A percentile compares a stretch with the other conserved stretches of the same genome.
These are phyloP conservation scores for Deakozyma indianensis DNA, from an alignment of 805 yeast species.

Conservation along the genomic window DNA sequence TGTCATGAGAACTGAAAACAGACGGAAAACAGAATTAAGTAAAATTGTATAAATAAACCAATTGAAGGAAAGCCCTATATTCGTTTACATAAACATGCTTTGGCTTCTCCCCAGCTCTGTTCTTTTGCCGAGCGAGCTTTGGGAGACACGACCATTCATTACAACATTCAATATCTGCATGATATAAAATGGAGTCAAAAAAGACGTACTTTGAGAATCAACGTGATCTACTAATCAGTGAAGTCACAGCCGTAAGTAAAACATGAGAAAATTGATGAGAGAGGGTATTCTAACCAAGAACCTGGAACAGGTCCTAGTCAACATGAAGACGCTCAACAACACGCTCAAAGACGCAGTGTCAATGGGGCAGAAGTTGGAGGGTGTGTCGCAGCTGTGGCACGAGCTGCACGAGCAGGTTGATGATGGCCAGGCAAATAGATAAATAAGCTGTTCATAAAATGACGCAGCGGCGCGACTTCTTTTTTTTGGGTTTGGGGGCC, in stretches of 20 bases:
- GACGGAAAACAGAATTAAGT: too few relatives aligned
- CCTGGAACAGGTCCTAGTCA: slow-evolving; percentile 51
- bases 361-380: slow-evolving; percentile 64
- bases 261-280: slow-evolving; percentile 13
- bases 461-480: slow-evolving; percentile 5
- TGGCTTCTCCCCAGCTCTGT: too few relatives aligned
- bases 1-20: too few relatives aligned
- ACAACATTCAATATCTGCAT: not conserved
- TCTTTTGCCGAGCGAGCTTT: too few relatives aligned
- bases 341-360: slow-evolving; percentile 53
- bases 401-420: slow-evolving; percentile 35
- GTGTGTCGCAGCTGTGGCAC: slow-evolving; percentile 57
- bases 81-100: too few relatives aligned
- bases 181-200: slow-evolving; percentile 1
- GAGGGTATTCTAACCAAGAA: slow-evolving; percentile 9
- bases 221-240: slow-evolving; percentile 42
- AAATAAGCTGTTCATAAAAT: slow-evolving; percentile 2
- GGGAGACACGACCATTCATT: too few relatives aligned
- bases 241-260: slow-evolving; percentile 28
- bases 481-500: slow-evolving; percentile 2
- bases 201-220: slow-evolving; percentile 40
- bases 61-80: too few relatives aligned
- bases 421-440: not conserved
- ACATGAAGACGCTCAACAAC: slow-evolving; percentile 50
- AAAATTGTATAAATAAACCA: too few relatives aligned